Evolutionary conservation across 306 rosid species (phyloP), one percentile per base, ranked within the genome.

Genomic region (Begonia fuchsioides): DNA sequence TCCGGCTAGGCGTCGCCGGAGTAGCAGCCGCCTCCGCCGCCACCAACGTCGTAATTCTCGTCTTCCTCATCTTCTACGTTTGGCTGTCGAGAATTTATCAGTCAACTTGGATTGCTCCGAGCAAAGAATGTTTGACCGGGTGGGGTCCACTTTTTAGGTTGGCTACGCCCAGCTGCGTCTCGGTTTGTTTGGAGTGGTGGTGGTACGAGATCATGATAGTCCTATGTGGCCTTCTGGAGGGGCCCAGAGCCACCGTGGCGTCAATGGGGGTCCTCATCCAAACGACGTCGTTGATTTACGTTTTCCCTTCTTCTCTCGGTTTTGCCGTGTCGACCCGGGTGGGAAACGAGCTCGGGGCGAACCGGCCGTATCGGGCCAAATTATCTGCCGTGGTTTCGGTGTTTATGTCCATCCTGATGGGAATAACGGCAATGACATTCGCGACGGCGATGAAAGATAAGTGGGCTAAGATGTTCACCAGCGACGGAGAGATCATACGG

Each of bases 181-280:
- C 97, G 0, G 97, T 90, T n/a, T 90, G 97, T 39, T 47, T 90
- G 54, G 97, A 90, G 40, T 90, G 97, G 97, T 90, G 97, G 97
- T 90, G 97, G 97, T 90, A 90, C 49, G 97, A 90, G 80, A 84
- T 90, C 76, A 77, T 90, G 88, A 84, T 79, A 52, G 68, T 90
- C 4, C 13, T 90, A 3, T 84, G 97, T 12, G 97, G 97, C 3
- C 44, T 90, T 0, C 15, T 90, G 0, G 68, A 72, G 59, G 81
- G 76, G 71, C 90, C 97, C 63, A 81, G 53, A 10, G 76, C 95
- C 9, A 71, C 82, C 9, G 95, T 90, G 3, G 95, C 97, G 0
- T 72, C 97, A 16, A 90, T 90, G 97, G 97, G 97, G 3, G 58
- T 90, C 10, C 41, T 90, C 26, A 90, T 90, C 19, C 97, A 90